Evolutionary conservation across 2,329 filamentous ascomycete genomes (phyloP), one percentile per base, ranked within the genome.

Genomic region (Fusarium armeniacum): DNA sequence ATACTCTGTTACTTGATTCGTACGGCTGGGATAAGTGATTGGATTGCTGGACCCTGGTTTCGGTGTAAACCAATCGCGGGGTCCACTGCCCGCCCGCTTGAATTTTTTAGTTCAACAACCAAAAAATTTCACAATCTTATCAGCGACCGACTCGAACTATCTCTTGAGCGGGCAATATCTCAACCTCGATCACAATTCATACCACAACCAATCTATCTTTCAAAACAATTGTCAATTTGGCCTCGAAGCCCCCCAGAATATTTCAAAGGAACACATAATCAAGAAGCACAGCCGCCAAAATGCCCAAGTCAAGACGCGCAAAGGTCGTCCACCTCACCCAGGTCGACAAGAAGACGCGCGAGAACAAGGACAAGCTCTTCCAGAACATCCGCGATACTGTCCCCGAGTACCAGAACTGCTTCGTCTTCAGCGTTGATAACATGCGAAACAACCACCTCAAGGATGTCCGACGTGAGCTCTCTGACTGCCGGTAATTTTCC

Each of bases 361-460:
- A 97, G 84, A 92, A 98, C 81, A 94, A 94, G 81, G 89, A 94
- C 78, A 90, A 91, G 78, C 91, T 98, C 69, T 97, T 95, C 83
- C 86, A 91, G 81, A 93, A 93, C 80, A 91, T 99, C 71, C 93
- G 94, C 80, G 91, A 94, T 79, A 90, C 90, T 77, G 86, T 97
- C 65, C 91, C 94, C 78, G 85, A 93, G 77, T 97, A 95, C 86
- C 89, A 94, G 81, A 90, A 95, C 85, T 92, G 95, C 83, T 97
- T 97, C 83, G 93, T 98, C 78, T 97, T 99, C 81, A 88, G 88
- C 76, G 91, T 99, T 74, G 93, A 97, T 79, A 98, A 98, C 85
- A 97, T 97, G 93, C 93, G 96, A 80, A 99, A 99, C 84, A 97
- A 91, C 75, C 94, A 97, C 81, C 84, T 98, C 76, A 97, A 98